Percentiles rank a stretch among this genome's conserved stretches.
phyloP scores from a whole-genome alignment of 495 filamentous ascomycete species.

The Penicillium soppii region DNA sequence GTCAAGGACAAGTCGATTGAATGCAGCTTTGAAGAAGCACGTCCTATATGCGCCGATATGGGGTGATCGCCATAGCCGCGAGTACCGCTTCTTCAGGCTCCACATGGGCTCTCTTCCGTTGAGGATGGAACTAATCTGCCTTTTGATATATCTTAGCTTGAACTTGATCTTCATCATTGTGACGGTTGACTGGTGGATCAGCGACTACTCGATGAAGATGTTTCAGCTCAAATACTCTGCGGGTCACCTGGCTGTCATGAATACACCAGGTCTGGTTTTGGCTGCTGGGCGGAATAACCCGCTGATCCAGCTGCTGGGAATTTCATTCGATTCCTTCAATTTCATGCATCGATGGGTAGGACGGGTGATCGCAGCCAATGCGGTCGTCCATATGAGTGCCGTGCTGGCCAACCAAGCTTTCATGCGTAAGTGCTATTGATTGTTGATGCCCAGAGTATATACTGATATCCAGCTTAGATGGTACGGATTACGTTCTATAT shows the following conservation, averaged over 20 bases:
- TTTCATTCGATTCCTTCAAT: slow-evolving; percentile 46
- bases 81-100: slow-evolving; percentile 31
- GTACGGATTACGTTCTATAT: slow-evolving; percentile 26
- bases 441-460: not conserved
- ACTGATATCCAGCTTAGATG: slow-evolving; percentile 13
- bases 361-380: slow-evolving; percentile 34
- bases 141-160: slow-evolving; percentile 31
- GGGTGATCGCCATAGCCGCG: slow-evolving; percentile 39
- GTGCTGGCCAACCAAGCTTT: slow-evolving; percentile 31
- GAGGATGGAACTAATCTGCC: slow-evolving; percentile 32
- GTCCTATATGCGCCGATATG: slow-evolving; percentile 43
- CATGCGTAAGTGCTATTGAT: slow-evolving; percentile 21
- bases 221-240: slow-evolving; percentile 42
- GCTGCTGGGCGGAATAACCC: slow-evolving; percentile 47
- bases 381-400: slow-evolving; percentile 34
- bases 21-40: slow-evolving; percentile 39
- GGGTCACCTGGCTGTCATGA: slow-evolving; percentile 44
- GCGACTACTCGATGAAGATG: slow-evolving; percentile 30
- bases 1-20: slow-evolving; percentile 10
- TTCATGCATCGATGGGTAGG: slow-evolving; percentile 49
- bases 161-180: slow-evolving; percentile 40
- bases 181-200: slow-evolving; percentile 39
- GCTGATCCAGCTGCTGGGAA: slow-evolving; percentile 33
- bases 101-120: slow-evolving; percentile 46
- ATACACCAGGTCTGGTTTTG: slow-evolving; percentile 38